Evolutionary conservation across 441 rosid genomes (phyloP).

Genomic region (Adansonia grandidieri): DNA sequence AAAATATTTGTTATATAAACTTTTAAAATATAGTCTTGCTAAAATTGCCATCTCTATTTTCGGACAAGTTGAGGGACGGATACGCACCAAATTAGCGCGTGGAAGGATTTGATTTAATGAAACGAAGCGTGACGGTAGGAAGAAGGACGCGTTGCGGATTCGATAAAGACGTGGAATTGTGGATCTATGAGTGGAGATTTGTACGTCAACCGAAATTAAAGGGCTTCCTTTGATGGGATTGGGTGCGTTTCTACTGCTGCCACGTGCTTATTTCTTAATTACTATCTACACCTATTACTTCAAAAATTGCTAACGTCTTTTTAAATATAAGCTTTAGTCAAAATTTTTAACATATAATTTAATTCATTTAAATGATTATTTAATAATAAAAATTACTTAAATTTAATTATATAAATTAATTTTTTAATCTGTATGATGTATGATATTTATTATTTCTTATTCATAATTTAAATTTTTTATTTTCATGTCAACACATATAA

Average conservation of each 20-base stretch:
- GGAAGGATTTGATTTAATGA: neutral
- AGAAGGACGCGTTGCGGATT: constrained; percentile 13
- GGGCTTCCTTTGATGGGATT: neutral
- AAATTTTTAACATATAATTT: too few relatives aligned
- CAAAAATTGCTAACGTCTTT: neutral
- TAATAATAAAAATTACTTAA: too few relatives aligned
- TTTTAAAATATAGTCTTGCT: too few relatives aligned
- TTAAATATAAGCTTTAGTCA: too few relatives aligned
- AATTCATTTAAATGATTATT: too few relatives aligned
- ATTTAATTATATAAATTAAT: too few relatives aligned
- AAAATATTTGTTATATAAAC: too few relatives aligned
- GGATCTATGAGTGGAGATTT: neutral
- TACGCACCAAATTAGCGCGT: neutral
- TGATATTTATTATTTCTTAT: too few relatives aligned
- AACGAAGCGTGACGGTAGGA: neutral
- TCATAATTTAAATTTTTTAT: too few relatives aligned
- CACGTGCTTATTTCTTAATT: constrained; percentile 10
- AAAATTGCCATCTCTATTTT: too few relatives aligned
- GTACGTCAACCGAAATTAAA: constrained; percentile 3
- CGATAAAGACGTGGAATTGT: neutral
- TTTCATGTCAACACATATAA: too few relatives aligned
- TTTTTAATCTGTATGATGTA: too few relatives aligned
- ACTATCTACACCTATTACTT: neutral
- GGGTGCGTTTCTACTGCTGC: neutral
- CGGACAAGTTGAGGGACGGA: neutral